Evolutionary conservation across 257 asterid genomes (phyloP), one percentile per base, ranked within the genome.

Genomic region (Fraxinus quadrangulata): DNA sequence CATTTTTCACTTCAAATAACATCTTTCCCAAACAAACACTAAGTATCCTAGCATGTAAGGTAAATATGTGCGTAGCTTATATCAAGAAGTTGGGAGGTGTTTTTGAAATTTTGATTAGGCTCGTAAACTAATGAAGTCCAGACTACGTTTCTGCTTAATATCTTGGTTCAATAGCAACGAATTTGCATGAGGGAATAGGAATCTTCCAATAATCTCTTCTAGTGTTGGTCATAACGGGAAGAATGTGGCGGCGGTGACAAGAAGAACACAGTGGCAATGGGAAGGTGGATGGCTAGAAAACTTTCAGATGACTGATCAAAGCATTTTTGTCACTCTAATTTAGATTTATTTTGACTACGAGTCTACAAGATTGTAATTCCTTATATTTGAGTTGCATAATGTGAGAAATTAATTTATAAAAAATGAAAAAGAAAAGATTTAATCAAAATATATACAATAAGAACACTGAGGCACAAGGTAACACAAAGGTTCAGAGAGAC

Each of bases 401-500:
- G n/a, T 3, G 56, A 14, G 56, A 14, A 14, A 47, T 47, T 4
- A 47, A 47, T 47, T 47, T 14, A 14, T 14, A 16, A 47, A 47
- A 47, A 47, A 47, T 47, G 19, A 47, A 14, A 47, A 47, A 47
- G 19, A 45, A 13, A 45, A 3, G n/a, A 45, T 45, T 13, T 13
- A 45, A 45, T 45, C n/a, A 45, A 45, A 45, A 45, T 2, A 45
- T 45, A 13, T 45, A 3, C n/a, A 14, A 45, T 40, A 45, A 40
- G 49, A 10, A 40, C 13, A 40, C 49, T 40, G 49, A 40, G 49
- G 54, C 19, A 13, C 54, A 14, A 3, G 5, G 4, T 13, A 13
- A 13, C 54, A 70, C 66, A n/a, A 24, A n/a, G 70, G 36, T 72
- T 39, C 31, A 76, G 45, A 72, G 56, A 67, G 23, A 39, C 21